These are phyloP conservation scores for Conticribra guillardii DNA, from an alignment of 108 stramenopile genomes.

Conservation along the genomic window DNA sequence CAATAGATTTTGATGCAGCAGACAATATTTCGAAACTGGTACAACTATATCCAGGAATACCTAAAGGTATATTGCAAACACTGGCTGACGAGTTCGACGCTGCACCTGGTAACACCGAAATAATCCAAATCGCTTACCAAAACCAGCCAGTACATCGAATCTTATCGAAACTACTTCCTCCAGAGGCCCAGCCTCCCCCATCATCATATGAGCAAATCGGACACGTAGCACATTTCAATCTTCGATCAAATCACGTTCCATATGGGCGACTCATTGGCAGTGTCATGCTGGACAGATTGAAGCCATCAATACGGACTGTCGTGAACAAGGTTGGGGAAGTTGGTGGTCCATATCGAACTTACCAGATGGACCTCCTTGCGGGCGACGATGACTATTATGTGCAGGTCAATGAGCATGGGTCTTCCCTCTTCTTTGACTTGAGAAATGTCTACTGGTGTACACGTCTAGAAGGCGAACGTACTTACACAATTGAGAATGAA, in stretches of 20 bases:
- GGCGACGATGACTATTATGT: constrained; percentile 78
- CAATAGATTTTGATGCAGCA: neutral
- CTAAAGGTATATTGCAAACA: neutral
- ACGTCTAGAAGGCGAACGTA: constrained; percentile 87
- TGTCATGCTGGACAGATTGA: constrained; percentile 87
- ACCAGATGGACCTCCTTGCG: constrained; percentile 91
- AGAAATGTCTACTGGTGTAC: constrained; percentile 96
- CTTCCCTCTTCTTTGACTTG: constrained; percentile 86
- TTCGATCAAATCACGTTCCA: constrained; percentile 77
- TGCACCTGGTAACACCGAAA: neutral
- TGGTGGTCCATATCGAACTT: constrained; percentile 91
- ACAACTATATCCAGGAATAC: constrained; percentile 21
- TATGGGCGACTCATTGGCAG: constrained; percentile 88
- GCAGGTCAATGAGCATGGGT: constrained; percentile 78
- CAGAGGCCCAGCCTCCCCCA: constrained; percentile 63
- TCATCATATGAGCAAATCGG: constrained; percentile 94
- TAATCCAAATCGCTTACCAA: constrained; percentile 50
- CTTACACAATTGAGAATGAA: constrained; percentile 65
- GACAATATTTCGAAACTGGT: constrained; percentile 4
- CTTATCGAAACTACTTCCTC: constrained; percentile 67
- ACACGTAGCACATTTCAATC: constrained; percentile 96
- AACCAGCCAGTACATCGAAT: constrained; percentile 72
- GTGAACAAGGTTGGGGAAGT: constrained; percentile 96
- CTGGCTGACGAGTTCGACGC: constrained; percentile 20
- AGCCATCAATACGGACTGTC: constrained; percentile 77